Percentiles rank a stretch among this genome's conserved stretches.
These are phyloP conservation scores for Spongospora subterranea DNA, from an alignment of 208 protist genomes.

Conservation along the genomic window DNA sequence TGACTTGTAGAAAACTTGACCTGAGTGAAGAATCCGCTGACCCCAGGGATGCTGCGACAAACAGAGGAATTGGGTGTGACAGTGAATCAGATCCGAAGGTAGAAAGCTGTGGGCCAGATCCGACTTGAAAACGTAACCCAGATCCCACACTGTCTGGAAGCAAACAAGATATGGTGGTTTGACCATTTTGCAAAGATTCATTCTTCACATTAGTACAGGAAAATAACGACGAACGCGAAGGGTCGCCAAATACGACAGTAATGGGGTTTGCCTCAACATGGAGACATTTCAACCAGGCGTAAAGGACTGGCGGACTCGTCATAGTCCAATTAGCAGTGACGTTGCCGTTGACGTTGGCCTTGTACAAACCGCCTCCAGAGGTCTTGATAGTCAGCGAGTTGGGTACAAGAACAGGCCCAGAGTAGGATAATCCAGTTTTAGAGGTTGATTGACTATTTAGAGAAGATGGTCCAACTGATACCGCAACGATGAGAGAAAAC, in stretches of 20 bases:
- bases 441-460: background rate
- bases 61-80: background rate
- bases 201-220: background rate
- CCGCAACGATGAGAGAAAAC: background rate
- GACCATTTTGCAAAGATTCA: background rate
- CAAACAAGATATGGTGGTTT: background rate
- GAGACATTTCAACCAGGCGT: background rate
- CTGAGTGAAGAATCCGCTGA: background rate
- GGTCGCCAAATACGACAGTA: background rate
- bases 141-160: background rate
- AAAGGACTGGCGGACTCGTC: background rate
- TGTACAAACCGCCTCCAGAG: background rate
- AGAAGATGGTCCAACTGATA: background rate
- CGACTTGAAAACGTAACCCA: background rate
- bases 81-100: constrained; percentile 10
- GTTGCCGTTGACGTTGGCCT: background rate
- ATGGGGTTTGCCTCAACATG: background rate
- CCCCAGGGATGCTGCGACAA: background rate
- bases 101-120: background rate
- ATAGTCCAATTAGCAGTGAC: constrained; percentile 27
- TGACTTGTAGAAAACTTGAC: background rate
- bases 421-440: background rate
- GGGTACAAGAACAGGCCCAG: constrained; percentile 10
- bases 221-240: background rate
- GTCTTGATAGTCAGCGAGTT: background rate